A percentile compares a stretch with the other conserved stretches of the same genome.
Evolutionary conservation across 106 monocot genomes (phyloP).

Genomic region (Cymbidium sinense): DNA sequence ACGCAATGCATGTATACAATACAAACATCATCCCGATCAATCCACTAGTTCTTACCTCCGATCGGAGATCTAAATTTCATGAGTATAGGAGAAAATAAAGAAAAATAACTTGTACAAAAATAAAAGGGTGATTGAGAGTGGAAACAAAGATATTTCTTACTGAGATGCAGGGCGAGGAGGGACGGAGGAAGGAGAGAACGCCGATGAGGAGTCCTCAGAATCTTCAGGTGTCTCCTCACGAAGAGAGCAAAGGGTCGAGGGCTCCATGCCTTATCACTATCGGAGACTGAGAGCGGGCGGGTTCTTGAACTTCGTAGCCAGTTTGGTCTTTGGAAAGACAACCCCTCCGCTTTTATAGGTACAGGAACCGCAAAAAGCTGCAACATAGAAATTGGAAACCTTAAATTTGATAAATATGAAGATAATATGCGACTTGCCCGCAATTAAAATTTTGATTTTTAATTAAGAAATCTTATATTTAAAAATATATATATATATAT

Average conservation of each 20-base stretch:
- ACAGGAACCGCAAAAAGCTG: too few relatives aligned
- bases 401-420: too few relatives aligned
- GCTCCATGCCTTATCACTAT: constrained; percentile 2
- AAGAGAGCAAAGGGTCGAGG: background rate
- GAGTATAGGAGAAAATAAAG: too few relatives aligned
- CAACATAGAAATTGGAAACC: too few relatives aligned
- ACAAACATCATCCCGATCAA: background rate
- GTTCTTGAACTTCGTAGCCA: background rate
- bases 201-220: constrained; percentile 8
- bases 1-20: background rate
- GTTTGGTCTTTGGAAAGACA: too few relatives aligned
- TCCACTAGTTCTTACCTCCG: background rate
- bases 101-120: background rate
- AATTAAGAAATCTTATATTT: too few relatives aligned
- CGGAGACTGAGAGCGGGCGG: background rate
- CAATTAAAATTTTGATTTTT: too few relatives aligned
- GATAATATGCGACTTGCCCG: too few relatives aligned
- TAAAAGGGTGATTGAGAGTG: background rate
- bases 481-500: too few relatives aligned
- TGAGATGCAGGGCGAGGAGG: constrained; percentile 19
- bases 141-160: constrained; percentile 6
- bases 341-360: too few relatives aligned
- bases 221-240: background rate
- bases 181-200: constrained; percentile 12
- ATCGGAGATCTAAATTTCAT: background rate